Conservation (phyloP, 2,329 filamentous ascomycete species). For the Ascochyta pisi region DNA sequence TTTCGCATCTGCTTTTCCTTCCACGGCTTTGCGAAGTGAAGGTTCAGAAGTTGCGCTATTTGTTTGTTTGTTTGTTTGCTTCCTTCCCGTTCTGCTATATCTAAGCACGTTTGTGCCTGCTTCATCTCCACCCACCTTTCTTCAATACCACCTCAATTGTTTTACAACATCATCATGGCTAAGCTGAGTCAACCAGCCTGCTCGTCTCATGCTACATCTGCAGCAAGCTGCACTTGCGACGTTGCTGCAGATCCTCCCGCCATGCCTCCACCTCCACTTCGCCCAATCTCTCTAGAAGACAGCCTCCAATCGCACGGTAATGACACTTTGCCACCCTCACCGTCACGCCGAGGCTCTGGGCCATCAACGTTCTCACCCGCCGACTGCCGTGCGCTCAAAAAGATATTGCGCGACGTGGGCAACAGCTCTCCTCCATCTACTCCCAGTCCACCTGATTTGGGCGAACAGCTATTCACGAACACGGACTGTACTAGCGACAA, state of each 20-base stretch:
- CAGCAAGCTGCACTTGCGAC: not conserved
- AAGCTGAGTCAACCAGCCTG: conserved; percentile 6
- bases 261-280: conserved; percentile 8
- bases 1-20: not conserved
- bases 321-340: not conserved
- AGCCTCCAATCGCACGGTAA: conserved; percentile 4
- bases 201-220: not conserved
- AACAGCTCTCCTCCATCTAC: not conserved
- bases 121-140: not conserved
- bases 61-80: conserved; percentile 17
- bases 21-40: not conserved
- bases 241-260: not conserved
- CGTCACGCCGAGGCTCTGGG: not conserved
- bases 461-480: not conserved
- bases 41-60: not conserved
- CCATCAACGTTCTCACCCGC: conserved; percentile 9
- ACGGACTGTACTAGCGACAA: not conserved
- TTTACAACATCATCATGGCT: conserved; percentile 3
- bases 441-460: not conserved
- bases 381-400: conserved; percentile 22
- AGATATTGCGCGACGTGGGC: conserved; percentile 14
- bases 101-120: conserved; percentile 1
- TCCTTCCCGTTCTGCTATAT: not conserved
- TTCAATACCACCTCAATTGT: not conserved
- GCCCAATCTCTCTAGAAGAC: not conserved